Percentiles rank a stretch among this genome's conserved stretches.
These are phyloP conservation scores for Monosporascus sp. DNA, from an alignment of 2,329 filamentous ascomycete genomes.

Conservation along the genomic window DNA sequence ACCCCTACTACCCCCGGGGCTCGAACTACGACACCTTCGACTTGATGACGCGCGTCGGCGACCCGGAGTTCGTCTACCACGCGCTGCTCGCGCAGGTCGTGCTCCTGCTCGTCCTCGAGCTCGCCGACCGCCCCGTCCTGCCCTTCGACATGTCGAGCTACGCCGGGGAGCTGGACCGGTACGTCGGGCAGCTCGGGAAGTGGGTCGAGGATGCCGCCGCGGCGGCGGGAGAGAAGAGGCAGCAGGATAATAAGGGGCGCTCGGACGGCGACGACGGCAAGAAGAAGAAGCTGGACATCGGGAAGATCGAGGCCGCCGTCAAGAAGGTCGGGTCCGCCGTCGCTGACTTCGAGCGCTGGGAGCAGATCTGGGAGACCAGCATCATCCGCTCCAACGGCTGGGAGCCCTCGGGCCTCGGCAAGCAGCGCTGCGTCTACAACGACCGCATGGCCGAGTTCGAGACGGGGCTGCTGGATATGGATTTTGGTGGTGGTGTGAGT, in stretches of 20 bases:
- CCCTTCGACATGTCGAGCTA: slow-evolving; percentile 79
- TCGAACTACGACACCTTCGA: slow-evolving; percentile 81
- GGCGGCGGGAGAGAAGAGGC: slow-evolving; percentile 29
- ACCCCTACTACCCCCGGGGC: slow-evolving; percentile 66
- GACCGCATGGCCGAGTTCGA: slow-evolving; percentile 76
- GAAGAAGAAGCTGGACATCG: slow-evolving; percentile 46
- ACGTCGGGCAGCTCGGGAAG: slow-evolving; percentile 60
- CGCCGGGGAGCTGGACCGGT: slow-evolving; percentile 57
- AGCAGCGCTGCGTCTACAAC: slow-evolving; percentile 72
- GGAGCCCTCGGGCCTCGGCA: slow-evolving; percentile 64
- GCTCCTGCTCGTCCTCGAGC: slow-evolving; percentile 76
- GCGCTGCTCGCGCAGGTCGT: slow-evolving; percentile 72
- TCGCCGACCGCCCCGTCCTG: slow-evolving; percentile 74
- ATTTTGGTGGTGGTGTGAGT: slow-evolving; percentile 68
- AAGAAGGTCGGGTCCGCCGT: slow-evolving; percentile 55
- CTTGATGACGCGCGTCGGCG: slow-evolving; percentile 75
- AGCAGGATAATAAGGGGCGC: slow-evolving; percentile 35
- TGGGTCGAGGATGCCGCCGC: slow-evolving; percentile 56
- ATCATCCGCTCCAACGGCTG: slow-evolving; percentile 69
- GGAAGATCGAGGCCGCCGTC: slow-evolving; percentile 54
- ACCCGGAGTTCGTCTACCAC: slow-evolving; percentile 81
- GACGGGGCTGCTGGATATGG: slow-evolving; percentile 72
- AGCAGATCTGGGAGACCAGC: slow-evolving; percentile 67
- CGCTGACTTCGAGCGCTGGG: slow-evolving; percentile 68
- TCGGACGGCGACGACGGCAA: not conserved